These are phyloP conservation scores for Fusarium annulatum DNA, from an alignment of 2,329 filamentous ascomycete species.

Conservation along the genomic window DNA sequence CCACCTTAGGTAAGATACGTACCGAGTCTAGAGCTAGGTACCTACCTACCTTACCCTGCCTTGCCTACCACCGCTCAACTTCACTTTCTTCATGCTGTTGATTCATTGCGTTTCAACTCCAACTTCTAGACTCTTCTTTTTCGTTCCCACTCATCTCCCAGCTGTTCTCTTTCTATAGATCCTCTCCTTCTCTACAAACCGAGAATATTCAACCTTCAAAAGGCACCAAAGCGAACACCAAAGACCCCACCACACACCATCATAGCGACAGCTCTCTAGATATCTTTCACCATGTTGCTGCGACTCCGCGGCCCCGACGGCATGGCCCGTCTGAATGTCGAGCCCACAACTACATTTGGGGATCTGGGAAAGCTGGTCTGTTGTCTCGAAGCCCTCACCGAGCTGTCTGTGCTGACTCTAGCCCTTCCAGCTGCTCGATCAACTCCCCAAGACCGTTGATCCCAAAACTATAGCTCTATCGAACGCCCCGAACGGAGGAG, in stretches of 20 bases:
- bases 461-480: conserved; percentile 69
- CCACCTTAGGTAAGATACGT: conserved; percentile 25
- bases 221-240: conserved; percentile 4
- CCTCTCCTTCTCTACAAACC: background rate
- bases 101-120: conserved; percentile 37
- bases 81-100: conserved; percentile 18
- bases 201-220: background rate
- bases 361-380: conserved; percentile 67
- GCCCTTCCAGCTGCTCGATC: conserved; percentile 61
- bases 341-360: conserved; percentile 78
- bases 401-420: conserved; percentile 27
- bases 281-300: conserved; percentile 73
- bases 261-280: conserved; percentile 9
- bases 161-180: background rate
- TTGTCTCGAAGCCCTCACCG: conserved; percentile 3
- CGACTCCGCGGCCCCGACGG: conserved; percentile 92
- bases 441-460: conserved; percentile 72
- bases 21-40: conserved; percentile 8
- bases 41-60: background rate
- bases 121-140: conserved; percentile 19
- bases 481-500: conserved; percentile 68
- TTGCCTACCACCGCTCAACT: background rate
- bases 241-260: conserved; percentile 25
- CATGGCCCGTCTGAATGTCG: conserved; percentile 86
- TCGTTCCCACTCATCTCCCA: background rate